These are phyloP conservation scores for Colletotrichum sp. DNA, from an alignment of 2,329 filamentous ascomycete species.

Conservation along the genomic window DNA sequence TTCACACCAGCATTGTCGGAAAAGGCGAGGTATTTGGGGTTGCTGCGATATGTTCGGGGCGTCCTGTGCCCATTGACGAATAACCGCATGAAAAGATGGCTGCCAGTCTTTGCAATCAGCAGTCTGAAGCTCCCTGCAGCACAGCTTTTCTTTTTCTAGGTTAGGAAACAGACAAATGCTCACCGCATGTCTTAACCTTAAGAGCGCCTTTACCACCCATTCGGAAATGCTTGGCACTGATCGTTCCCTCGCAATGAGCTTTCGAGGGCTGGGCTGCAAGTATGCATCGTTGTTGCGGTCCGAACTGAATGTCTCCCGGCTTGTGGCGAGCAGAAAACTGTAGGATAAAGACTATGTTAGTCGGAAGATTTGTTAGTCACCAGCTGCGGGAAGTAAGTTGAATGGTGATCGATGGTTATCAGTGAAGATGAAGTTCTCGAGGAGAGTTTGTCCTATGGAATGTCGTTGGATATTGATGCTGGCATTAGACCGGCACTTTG, in stretches of 20 bases:
- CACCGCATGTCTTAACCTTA: conserved; percentile 6
- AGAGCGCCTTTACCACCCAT: neutral
- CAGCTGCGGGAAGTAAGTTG: neutral
- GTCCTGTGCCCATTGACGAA: neutral
- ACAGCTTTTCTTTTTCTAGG: neutral
- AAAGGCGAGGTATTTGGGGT: neutral
- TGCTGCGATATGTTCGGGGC: neutral
- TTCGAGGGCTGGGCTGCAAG: neutral
- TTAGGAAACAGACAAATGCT: neutral
- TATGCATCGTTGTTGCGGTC: neutral
- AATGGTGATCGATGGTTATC: neutral
- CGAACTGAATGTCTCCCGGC: neutral
- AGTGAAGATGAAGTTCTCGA: neutral
- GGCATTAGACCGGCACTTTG: neutral
- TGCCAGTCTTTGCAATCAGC: neutral
- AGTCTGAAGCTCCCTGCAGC: neutral
- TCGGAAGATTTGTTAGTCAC: neutral
- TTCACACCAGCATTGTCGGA: neutral
- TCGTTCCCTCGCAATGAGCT: neutral
- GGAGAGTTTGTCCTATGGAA: neutral
- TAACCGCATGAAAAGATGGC: neutral
- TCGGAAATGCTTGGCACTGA: conserved; percentile 7
- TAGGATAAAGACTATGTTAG: neutral
- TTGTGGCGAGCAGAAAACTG: neutral
- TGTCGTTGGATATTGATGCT: neutral